Percentiles rank a stretch among this genome's conserved stretches.
These are phyloP conservation scores for Colletotrichum eremochloae DNA, from an alignment of 2,329 filamentous ascomycete genomes.

Conservation along the genomic window DNA sequence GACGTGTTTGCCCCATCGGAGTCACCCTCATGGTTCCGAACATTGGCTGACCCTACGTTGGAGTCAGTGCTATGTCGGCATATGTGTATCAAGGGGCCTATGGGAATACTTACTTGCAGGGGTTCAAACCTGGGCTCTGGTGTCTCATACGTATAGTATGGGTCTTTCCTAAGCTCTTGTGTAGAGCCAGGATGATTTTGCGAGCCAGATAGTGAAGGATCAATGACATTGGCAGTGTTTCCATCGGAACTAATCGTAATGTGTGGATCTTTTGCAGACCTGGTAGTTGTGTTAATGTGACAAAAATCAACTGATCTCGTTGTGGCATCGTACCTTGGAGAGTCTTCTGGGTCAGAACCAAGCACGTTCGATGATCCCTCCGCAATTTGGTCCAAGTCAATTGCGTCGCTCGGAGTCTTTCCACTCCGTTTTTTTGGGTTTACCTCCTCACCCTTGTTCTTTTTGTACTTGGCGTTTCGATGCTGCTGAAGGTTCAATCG, in stretches of 20 bases:
- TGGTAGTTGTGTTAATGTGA: background rate
- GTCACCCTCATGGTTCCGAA: background rate
- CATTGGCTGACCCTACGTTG: background rate
- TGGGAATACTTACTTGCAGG: background rate
- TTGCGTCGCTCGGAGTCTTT: background rate
- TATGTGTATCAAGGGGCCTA: too few species aligned
- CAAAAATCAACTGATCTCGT: background rate
- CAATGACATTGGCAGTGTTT: background rate
- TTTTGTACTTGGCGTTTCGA: conserved; percentile 27
- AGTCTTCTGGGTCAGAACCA: background rate
- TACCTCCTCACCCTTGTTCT: background rate
- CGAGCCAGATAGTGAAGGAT: background rate
- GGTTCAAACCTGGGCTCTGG: background rate
- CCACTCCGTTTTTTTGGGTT: background rate
- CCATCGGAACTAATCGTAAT: background rate
- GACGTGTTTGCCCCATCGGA: background rate
- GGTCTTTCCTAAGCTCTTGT: background rate
- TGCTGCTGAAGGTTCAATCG: conserved; percentile 32
- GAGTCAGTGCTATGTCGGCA: background rate
- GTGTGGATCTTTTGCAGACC: background rate
- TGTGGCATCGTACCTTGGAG: background rate
- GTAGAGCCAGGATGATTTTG: background rate
- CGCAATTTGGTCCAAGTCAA: conserved; percentile 1
- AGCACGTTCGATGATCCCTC: background rate
- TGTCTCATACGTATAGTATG: background rate